phyloP scores from a whole-genome alignment of 2,329 filamentous ascomycete genomes.

The Exophiala viscosa region DNA sequence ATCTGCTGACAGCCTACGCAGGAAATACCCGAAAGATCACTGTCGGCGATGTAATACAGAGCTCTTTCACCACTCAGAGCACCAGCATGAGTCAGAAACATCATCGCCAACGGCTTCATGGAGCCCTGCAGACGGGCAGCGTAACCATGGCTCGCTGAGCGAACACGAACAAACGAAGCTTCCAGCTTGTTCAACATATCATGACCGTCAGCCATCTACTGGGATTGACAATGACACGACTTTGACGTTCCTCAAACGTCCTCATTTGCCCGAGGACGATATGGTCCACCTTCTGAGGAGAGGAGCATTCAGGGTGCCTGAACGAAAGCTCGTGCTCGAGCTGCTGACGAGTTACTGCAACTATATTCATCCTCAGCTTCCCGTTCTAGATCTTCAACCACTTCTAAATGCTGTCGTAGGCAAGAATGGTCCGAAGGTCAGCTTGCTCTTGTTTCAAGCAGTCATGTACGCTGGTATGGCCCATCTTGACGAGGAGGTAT shows the following conservation, averaged over 20 bases:
- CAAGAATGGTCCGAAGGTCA: conserved; percentile 60
- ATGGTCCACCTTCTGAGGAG: conserved; percentile 77
- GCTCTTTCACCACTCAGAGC: conserved; percentile 49
- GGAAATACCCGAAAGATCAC: no score
- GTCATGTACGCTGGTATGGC: conserved; percentile 90
- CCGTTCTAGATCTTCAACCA: conserved; percentile 66
- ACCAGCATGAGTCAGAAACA: conserved; percentile 25
- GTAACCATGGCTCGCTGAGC: no score
- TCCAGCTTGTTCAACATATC: neutral
- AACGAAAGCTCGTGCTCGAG: conserved; percentile 66
- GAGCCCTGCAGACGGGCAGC: no score
- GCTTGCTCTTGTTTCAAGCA: conserved; percentile 82
- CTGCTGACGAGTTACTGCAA: conserved; percentile 79
- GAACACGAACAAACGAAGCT: no score
- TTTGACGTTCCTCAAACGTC: conserved; percentile 73
- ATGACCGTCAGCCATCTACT: no score
- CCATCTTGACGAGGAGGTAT: conserved; percentile 73
- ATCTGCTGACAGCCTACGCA: neutral
- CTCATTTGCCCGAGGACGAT: conserved; percentile 72
- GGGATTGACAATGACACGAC: no score
- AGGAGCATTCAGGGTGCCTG: conserved; percentile 74
- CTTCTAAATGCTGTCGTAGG: conserved; percentile 55
- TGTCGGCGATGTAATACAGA: conserved; percentile 30
- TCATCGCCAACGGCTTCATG: neutral
- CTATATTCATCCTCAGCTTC: conserved; percentile 92